Base-by-base conservation (phyloP, 2,329 filamentous ascomycete species). In the Pseudocercospora fijiensis region DNA sequence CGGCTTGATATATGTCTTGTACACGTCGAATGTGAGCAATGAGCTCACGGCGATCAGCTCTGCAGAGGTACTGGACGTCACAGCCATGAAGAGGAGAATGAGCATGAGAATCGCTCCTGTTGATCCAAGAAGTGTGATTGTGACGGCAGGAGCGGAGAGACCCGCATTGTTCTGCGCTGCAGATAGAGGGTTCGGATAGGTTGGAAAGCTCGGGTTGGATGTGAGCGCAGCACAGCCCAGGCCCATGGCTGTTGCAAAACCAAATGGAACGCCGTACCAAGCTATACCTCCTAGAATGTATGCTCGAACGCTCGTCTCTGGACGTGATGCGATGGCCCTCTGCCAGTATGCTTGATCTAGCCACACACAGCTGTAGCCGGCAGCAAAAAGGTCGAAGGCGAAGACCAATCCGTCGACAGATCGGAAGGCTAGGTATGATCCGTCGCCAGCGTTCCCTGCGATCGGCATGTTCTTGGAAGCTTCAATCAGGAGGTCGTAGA, bases 221-320 rank as follows among this genome's bases (percentile, higher is more conserved):
- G 76, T 78, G n/a, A 82, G 73, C 6, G 80, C 81, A 1, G 78
- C 78, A 4, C 78, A 78, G 0, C 78, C 79, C 1, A 83, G 75
- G 11, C 81, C 81, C 60, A 83, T 71, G 0, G 79, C 81, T 1
- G 81, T 82, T 0, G 79, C 77, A 66, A 81, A 79, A 2, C 77
- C 77, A 56, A 80, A 82, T 0, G 81, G 81, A 18, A 83, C 81
- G 4, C 78, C 81, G 63, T 82, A 82, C 77, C 80, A 82, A 3
- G 79, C 80, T 6, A 83, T 69, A 0, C 80, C 80, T 18, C 79
- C 80, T 3, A 83, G 72, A 27, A 75, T 70, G 49, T 76, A 76
- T 10, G 72, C 78, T 58, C 70, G 72, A 0, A 80, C 76, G n/a
- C 75, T 75, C 16, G 74, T 76, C 9, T 73, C 72, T 2, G 78